These are phyloP conservation scores for Rhododendron vialii DNA, from an alignment of 148 eudicot genomes.

Conservation along the genomic window DNA sequence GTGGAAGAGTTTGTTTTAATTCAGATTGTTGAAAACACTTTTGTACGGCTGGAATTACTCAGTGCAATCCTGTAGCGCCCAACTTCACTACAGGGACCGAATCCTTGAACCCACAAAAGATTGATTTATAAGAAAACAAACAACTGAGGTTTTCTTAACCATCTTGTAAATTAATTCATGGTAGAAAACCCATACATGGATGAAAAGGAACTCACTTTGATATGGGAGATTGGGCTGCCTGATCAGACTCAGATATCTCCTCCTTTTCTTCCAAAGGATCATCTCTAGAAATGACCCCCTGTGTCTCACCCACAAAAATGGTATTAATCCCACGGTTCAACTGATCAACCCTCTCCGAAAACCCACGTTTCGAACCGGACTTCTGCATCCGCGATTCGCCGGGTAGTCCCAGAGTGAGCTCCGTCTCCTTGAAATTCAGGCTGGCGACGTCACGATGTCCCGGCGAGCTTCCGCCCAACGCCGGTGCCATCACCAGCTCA, in stretches of 20 bases:
- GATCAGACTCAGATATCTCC: not conserved
- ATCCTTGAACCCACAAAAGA: no score
- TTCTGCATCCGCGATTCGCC: slow-evolving; percentile 12
- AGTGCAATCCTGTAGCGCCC: no score
- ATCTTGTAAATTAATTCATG: no score
- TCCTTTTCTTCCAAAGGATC: not conserved
- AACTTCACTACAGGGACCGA: no score
- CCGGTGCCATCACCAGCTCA: not conserved
- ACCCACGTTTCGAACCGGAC: slow-evolving; percentile 15
- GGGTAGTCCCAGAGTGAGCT: slow-evolving; percentile 27
- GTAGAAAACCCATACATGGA: no score
- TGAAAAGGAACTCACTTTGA: not conserved
- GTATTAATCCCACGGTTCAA: not conserved
- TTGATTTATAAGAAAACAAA: no score
- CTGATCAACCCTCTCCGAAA: slow-evolving; percentile 12
- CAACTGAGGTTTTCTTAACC: no score
- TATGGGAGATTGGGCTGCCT: not conserved
- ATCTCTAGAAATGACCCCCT: not conserved
- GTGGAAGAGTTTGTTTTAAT: no score
- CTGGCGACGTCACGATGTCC: not conserved
- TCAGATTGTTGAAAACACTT: no score
- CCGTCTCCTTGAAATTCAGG: slow-evolving; percentile 23
- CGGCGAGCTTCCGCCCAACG: not conserved
- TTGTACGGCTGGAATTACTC: no score
- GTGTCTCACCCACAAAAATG: not conserved